Evolutionary conservation across 345 rosid species (phyloP).

Genomic region (Psidium guajava): DNA sequence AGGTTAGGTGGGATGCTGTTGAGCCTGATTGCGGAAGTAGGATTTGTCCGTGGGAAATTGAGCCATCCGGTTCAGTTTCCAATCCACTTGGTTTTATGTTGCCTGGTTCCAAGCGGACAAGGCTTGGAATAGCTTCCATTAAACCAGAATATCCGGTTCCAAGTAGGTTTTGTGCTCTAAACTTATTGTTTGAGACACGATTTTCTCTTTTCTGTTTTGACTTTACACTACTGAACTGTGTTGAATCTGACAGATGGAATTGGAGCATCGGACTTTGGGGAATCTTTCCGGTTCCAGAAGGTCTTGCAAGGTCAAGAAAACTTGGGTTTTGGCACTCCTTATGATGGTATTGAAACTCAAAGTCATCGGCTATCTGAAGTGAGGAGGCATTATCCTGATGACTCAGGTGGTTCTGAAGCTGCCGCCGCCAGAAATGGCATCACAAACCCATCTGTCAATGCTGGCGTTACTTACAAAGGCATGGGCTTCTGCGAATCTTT

Average conservation of each 20-base stretch:
- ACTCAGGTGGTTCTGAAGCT: conserved; percentile 21
- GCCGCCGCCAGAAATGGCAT: conserved; percentile 1
- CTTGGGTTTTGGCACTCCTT: conserved; percentile 44
- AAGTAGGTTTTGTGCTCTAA: conserved; percentile 23
- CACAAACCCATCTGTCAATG: conserved; percentile 9
- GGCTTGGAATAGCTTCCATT: conserved; percentile 61
- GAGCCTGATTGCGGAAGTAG: conserved; percentile 54
- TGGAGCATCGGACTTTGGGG: conserved; percentile 78
- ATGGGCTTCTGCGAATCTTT: conserved; percentile 54
- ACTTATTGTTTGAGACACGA: not conserved
- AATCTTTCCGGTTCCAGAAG: conserved; percentile 87
- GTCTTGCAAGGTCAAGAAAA: conserved; percentile 99
- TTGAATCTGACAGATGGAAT: conserved; percentile 42
- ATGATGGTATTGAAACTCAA: conserved; percentile 33
- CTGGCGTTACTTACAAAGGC: conserved; percentile 29
- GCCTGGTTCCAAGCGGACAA: conserved; percentile 64
- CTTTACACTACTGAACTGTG: not conserved
- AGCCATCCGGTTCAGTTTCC: conserved; percentile 53
- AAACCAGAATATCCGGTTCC: conserved; percentile 65
- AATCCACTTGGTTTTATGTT: conserved; percentile 39
- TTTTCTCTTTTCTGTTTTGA: not conserved
- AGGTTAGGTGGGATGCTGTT: conserved; percentile 92
- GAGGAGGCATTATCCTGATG: conserved; percentile 21
- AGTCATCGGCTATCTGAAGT: conserved; percentile 22
- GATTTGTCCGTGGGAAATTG: conserved; percentile 95